A percentile compares a stretch with the other conserved stretches of the same genome.
These are phyloP conservation scores for Pilatotrama ljubarskyi DNA, from an alignment of 768 basidiomycete genomes.

Conservation along the genomic window DNA sequence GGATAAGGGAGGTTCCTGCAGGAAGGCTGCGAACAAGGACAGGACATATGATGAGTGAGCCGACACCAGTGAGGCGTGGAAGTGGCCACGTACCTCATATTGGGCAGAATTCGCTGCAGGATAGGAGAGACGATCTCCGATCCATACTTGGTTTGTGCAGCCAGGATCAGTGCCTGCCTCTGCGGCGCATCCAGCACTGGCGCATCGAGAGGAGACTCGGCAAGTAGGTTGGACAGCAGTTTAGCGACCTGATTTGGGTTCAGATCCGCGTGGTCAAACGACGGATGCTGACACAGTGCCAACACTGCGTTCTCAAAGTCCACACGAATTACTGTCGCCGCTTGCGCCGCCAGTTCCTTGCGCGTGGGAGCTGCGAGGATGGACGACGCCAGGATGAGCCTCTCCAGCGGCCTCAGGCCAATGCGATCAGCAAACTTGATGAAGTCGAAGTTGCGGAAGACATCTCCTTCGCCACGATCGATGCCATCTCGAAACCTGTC, in stretches of 20 bases:
- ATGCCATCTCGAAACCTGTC: slow-evolving; percentile 90
- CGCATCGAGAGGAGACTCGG: slow-evolving; percentile 64
- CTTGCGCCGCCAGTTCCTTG: slow-evolving; percentile 59
- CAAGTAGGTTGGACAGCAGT: slow-evolving; percentile 79
- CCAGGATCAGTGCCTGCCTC: slow-evolving; percentile 71
- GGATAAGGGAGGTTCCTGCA: slow-evolving; percentile 67
- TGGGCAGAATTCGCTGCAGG: slow-evolving; percentile 72
- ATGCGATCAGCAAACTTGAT: slow-evolving; percentile 80
- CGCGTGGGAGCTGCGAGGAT: slow-evolving; percentile 65
- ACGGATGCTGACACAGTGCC: slow-evolving; percentile 75
- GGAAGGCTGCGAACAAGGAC: slow-evolving; percentile 49
- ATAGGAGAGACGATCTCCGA: slow-evolving; percentile 74
- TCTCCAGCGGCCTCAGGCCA: slow-evolving; percentile 77
- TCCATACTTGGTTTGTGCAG: slow-evolving; percentile 80
- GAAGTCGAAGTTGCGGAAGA: slow-evolving; percentile 83
- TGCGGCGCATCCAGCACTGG: slow-evolving; percentile 73
- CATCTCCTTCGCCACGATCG: slow-evolving; percentile 83
- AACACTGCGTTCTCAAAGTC: slow-evolving; percentile 81
- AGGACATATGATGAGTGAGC: background rate
- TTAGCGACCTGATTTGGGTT: slow-evolving; percentile 73
- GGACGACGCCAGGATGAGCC: slow-evolving; percentile 73
- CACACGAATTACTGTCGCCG: slow-evolving; percentile 64
- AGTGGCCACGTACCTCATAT: slow-evolving; percentile 55
- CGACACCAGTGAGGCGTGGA: background rate
- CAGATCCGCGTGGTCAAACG: slow-evolving; percentile 81